phyloP scores from a whole-genome alignment of 116 monocot genomes.

The Iris pallida region DNA sequence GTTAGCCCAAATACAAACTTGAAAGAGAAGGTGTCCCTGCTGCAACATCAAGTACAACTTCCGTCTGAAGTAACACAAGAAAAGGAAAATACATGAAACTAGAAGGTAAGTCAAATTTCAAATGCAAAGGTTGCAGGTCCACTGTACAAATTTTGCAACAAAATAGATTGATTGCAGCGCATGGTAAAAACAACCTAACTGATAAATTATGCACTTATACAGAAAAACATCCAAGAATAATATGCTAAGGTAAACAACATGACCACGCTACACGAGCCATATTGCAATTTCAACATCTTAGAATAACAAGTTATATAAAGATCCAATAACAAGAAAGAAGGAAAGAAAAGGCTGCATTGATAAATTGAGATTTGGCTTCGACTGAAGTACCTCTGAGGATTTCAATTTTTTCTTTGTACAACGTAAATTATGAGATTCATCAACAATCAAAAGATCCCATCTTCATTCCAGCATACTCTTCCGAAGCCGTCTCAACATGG shows the following conservation, averaged over 20 bases:
- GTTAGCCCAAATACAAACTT: conserved; percentile 46
- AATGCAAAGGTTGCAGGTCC: no score
- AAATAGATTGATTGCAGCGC: background rate
- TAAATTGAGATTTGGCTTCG: background rate
- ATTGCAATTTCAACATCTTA: conserved; percentile 1
- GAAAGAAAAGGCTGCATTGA: background rate
- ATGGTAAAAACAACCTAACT: background rate
- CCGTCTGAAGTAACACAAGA: conserved; percentile 44
- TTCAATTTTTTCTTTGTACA: conserved; percentile 82
- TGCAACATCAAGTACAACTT: conserved; percentile 68
- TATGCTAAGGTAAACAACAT: conserved; percentile 4
- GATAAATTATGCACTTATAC: background rate
- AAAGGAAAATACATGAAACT: background rate
- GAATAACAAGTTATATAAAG: background rate
- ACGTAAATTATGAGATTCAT: conserved; percentile 95
- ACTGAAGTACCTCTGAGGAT: conserved; percentile 67
- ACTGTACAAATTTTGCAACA: background rate
- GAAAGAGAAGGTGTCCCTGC: conserved; percentile 91
- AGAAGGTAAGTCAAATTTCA: background rate
- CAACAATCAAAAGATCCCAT: conserved; percentile 90
- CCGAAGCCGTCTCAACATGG: conserved; percentile 74
- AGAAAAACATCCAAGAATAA: conserved; percentile 1
- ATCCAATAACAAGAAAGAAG: background rate
- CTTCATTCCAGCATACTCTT: conserved; percentile 57
- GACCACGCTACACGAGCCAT: background rate